Conservation (phyloP, 2,329 filamentous ascomycete genomes). For the Aureobasidium sp. region DNA sequence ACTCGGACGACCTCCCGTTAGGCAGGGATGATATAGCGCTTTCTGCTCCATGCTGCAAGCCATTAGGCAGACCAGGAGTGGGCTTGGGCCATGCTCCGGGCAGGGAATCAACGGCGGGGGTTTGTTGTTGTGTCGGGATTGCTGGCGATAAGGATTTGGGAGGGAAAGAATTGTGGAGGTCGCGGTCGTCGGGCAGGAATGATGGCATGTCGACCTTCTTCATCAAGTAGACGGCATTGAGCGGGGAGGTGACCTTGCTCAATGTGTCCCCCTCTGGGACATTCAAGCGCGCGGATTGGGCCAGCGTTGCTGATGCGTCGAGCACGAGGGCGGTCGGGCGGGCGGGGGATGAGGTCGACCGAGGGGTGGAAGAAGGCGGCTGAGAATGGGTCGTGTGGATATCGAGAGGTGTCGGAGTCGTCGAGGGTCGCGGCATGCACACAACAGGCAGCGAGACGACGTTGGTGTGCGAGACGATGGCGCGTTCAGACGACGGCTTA, state of each 20-base stretch:
- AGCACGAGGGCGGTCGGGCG: not conserved
- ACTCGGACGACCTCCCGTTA: conserved; percentile 46
- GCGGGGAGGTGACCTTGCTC: conserved; percentile 24
- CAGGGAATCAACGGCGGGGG: conserved; percentile 21
- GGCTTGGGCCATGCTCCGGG: conserved; percentile 24
- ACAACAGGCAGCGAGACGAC: not conserved
- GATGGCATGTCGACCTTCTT: conserved; percentile 46
- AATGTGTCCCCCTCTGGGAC: conserved; percentile 26
- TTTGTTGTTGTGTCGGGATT: conserved; percentile 15
- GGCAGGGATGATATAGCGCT: conserved; percentile 51
- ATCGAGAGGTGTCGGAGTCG: not conserved
- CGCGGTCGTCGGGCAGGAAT: conserved; percentile 41
- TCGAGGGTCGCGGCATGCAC: conserved; percentile 3
- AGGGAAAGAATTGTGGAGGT: conserved; percentile 28
- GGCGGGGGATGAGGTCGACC: not conserved
- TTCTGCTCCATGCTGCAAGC: conserved; percentile 27
- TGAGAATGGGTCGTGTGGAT: not conserved
- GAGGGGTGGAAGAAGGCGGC: not conserved
- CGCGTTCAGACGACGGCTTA: not conserved
- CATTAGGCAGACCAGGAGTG: conserved; percentile 18
- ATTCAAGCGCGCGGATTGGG: conserved; percentile 20
- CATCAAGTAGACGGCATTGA: conserved; percentile 37
- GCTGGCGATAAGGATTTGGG: conserved; percentile 21
- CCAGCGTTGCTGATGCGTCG: conserved; percentile 21
- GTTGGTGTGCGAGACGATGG: conserved; percentile 9